These are phyloP conservation scores for Tremella mesenterica DNA, from an alignment of 768 basidiomycete genomes.

Conservation along the genomic window DNA sequence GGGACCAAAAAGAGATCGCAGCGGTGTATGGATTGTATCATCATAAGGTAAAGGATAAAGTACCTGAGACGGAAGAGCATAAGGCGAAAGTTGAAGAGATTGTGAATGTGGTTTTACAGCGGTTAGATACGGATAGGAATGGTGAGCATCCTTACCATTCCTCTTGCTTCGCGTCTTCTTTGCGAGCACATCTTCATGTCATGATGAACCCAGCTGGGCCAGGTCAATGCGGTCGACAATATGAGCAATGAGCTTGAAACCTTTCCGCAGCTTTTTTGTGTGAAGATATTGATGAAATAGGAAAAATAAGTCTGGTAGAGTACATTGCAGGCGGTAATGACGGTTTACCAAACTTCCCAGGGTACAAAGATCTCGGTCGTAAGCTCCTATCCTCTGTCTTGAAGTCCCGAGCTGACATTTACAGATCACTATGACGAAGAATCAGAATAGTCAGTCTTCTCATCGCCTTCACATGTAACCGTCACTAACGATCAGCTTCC, in stretches of 20 bases:
- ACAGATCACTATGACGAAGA: slow-evolving; percentile 44
- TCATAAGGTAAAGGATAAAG: slow-evolving; percentile 68
- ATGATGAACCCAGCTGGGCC: too few relatives aligned
- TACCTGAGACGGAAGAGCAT: slow-evolving; percentile 57
- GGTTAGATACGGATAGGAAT: slow-evolving; percentile 67
- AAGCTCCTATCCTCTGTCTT: slow-evolving; percentile 9
- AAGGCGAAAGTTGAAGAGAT: slow-evolving; percentile 73
- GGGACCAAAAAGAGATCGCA: slow-evolving; percentile 82
- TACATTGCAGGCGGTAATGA: slow-evolving; percentile 40
- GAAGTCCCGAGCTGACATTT: slow-evolving; percentile 2
- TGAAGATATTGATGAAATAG: slow-evolving; percentile 6
- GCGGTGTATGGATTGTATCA: slow-evolving; percentile 96
- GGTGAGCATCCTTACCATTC: too few relatives aligned
- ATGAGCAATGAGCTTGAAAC: too few relatives aligned
- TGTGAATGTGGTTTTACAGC: slow-evolving; percentile 59
- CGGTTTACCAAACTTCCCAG: slow-evolving; percentile 42
- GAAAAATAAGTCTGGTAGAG: slow-evolving; percentile 38
- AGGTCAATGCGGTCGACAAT: too few relatives aligned
- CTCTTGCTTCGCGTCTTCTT: too few relatives aligned
- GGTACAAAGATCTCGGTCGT: slow-evolving; percentile 44
- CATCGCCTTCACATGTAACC: too few relatives aligned
- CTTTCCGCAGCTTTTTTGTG: background rate
- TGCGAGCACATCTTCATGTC: too few relatives aligned
- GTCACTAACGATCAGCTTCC: slow-evolving; percentile 39
- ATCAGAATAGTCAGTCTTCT: slow-evolving; percentile 41